Percentiles rank a stretch among this genome's conserved stretches.
These are phyloP conservation scores for Herpetomonas samuelpessoai DNA, from an alignment of 208 protist genomes.

Conservation along the genomic window DNA sequence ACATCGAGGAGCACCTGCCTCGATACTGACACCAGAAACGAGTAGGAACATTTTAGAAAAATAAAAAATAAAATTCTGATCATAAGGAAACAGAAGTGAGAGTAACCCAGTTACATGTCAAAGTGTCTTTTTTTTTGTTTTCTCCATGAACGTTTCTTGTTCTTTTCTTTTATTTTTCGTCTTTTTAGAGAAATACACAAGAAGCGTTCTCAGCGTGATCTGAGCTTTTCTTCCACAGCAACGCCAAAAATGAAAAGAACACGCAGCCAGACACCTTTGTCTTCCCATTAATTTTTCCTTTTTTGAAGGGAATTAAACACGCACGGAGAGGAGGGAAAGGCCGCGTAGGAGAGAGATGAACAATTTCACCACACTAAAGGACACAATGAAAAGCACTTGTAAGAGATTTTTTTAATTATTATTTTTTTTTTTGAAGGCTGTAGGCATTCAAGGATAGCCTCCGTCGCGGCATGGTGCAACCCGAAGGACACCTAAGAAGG, in stretches of 20 bases:
- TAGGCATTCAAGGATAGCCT: too few relatives aligned
- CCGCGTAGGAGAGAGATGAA: not conserved
- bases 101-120: constrained; percentile 6
- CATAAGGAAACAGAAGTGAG: constrained; percentile 5
- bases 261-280: not conserved
- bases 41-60: too few relatives aligned
- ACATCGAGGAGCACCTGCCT: too few relatives aligned
- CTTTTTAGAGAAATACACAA: not conserved
- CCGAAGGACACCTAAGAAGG: too few relatives aligned
- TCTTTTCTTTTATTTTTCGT: constrained; percentile 1
- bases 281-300: not conserved
- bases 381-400: too few relatives aligned
- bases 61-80: constrained; percentile 8
- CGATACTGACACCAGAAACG: too few relatives aligned
- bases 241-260: constrained; percentile 6
- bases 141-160: not conserved
- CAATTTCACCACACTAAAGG: too few relatives aligned
- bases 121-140: not conserved
- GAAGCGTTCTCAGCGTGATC: not conserved
- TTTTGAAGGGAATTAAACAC: not conserved
- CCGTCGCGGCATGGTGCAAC: too few relatives aligned
- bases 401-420: too few relatives aligned
- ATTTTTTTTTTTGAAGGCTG: too few relatives aligned
- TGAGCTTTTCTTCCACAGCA: not conserved
- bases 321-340: not conserved